Evolutionary conservation across 83 land plant species (phyloP).

Genomic region (Picea abies): DNA sequence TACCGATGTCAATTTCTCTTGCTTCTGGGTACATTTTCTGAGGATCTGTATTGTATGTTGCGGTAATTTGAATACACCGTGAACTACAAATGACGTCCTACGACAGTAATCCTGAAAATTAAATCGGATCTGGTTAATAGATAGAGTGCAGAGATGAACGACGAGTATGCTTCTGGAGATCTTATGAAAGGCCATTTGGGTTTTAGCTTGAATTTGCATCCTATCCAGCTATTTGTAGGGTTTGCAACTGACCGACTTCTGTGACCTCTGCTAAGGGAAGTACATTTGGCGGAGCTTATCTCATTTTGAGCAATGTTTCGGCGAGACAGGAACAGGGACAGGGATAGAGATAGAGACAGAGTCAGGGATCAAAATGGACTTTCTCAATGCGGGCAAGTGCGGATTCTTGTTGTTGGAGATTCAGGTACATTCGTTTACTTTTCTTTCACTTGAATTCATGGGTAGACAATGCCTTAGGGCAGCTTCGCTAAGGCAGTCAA

Average conservation of each 20-base stretch:
- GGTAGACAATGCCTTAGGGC: not conserved
- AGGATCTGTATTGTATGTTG: not conserved
- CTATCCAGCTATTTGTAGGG: not conserved
- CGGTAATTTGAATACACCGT: not conserved
- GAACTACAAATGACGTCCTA: not conserved
- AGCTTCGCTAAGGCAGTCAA: not conserved
- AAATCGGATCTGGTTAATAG: not conserved
- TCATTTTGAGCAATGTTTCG: slow-evolving; percentile 13
- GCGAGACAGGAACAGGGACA: slow-evolving; percentile 41
- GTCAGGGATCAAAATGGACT: too few species aligned
- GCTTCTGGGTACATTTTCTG: too few species aligned
- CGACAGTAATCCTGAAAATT: not conserved
- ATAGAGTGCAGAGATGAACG: not conserved
- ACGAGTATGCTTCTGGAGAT: not conserved
- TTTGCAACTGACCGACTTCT: not conserved
- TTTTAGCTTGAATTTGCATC: not conserved
- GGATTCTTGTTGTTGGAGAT: slow-evolving; percentile 63
- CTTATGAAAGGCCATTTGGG: not conserved
- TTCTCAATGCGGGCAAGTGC: too few species aligned
- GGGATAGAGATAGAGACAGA: slow-evolving; percentile 18
- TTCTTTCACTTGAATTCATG: not conserved
- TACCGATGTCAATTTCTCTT: not conserved
- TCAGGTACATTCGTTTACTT: slow-evolving; percentile 40
- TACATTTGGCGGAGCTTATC: not conserved
- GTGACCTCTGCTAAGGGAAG: not conserved